These are phyloP conservation scores for Mucor sp. DNA, from an alignment of 371 early-diverging fungal species.

Conservation along the genomic window DNA sequence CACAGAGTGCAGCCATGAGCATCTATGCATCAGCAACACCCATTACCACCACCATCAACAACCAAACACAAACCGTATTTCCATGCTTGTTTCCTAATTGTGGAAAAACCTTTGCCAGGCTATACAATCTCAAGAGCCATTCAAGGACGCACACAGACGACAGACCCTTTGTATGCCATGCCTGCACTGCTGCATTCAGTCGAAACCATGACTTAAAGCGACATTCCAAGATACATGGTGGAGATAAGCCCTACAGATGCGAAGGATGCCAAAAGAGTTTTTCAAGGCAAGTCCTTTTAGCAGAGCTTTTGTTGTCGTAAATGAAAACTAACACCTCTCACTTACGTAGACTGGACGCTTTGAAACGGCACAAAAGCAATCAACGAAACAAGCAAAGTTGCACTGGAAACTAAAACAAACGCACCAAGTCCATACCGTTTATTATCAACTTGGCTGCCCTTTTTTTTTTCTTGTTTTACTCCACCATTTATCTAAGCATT, in stretches of 20 bases:
- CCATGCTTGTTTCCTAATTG: conserved; percentile 73
- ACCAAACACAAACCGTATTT: conserved; percentile 53
- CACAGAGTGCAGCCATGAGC: conserved; percentile 51
- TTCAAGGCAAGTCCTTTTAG: conserved; percentile 37
- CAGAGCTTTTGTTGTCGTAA: too few relatives aligned
- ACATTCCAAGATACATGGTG: conserved; percentile 86
- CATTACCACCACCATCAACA: conserved; percentile 51
- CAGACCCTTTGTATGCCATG: conserved; percentile 76
- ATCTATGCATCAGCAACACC: conserved; percentile 54
- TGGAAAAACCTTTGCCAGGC: conserved; percentile 74
- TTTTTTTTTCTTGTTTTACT: neutral
- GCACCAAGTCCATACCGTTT: neutral
- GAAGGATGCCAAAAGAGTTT: conserved; percentile 83
- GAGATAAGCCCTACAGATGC: conserved; percentile 83
- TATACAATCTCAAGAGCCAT: conserved; percentile 82
- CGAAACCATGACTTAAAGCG: conserved; percentile 89
- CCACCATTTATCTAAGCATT: neutral
- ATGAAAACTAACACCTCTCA: neutral
- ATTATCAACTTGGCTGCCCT: neutral
- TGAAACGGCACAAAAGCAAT: conserved; percentile 54
- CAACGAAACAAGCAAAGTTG: conserved; percentile 48
- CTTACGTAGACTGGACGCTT: conserved; percentile 46
- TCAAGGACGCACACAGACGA: conserved; percentile 80
- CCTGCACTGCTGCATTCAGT: conserved; percentile 77
- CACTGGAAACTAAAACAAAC: conserved; percentile 4